Evolutionary conservation across 2,329 filamentous ascomycete genomes (phyloP).

Genomic region (Aspergillus eucalypticola): DNA sequence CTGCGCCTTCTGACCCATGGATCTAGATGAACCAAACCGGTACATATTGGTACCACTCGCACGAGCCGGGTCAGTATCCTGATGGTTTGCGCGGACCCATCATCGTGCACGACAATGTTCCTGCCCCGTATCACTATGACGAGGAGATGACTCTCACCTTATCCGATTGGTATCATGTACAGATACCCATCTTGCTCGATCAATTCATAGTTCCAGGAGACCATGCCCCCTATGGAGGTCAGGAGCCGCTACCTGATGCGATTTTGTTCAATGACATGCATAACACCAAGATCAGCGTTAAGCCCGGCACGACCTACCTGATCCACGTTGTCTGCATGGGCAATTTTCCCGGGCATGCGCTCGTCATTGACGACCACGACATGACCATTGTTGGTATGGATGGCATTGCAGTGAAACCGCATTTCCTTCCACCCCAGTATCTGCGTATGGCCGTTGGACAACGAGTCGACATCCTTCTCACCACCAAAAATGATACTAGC

Average conservation of each 20-base stretch:
- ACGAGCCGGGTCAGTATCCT: constrained; percentile 67
- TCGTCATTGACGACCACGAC: constrained; percentile 48
- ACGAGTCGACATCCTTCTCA: constrained; percentile 57
- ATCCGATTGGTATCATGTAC: constrained; percentile 70
- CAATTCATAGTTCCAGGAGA: constrained; percentile 40
- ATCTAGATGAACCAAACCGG: constrained; percentile 62
- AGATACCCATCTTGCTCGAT: constrained; percentile 52
- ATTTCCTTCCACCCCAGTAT: constrained; percentile 55
- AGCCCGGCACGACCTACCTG: constrained; percentile 70
- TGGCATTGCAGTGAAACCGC: constrained; percentile 35
- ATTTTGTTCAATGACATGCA: constrained; percentile 71
- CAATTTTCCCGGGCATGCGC: constrained; percentile 61
- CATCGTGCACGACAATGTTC: constrained; percentile 61
- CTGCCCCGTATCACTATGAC: constrained; percentile 63
- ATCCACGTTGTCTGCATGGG: constrained; percentile 72
- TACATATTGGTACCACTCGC: constrained; percentile 79
- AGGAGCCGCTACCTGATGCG: constrained; percentile 66
- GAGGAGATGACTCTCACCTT: constrained; percentile 66
- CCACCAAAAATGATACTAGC: constrained; percentile 61
- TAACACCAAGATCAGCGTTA: constrained; percentile 59
- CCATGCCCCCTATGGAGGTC: constrained; percentile 52
- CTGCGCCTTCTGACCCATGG: not conserved
- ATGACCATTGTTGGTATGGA: constrained; percentile 43
- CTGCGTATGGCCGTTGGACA: constrained; percentile 70
- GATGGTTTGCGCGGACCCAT: constrained; percentile 67